Evolutionary conservation across 1,139 yeast genomes (phyloP).

Genomic region (Kurtzmaniella quercitrusa): DNA sequence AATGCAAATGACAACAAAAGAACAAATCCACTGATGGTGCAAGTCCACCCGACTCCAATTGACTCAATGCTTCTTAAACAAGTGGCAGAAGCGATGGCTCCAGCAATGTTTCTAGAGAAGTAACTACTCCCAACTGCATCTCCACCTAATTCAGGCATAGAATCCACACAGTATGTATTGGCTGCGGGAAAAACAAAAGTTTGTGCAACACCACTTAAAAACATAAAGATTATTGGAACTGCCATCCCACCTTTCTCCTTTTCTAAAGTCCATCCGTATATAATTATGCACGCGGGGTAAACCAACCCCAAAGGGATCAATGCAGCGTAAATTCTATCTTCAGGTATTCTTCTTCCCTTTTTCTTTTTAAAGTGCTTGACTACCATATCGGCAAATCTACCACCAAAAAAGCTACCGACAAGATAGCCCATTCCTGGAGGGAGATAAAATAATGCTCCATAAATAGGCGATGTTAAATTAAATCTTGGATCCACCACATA

Average conservation of each 20-base stretch:
- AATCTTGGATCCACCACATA: slow-evolving; percentile 52
- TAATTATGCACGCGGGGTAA: slow-evolving; percentile 35
- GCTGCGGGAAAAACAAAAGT: slow-evolving; percentile 46
- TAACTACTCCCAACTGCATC: slow-evolving; percentile 53
- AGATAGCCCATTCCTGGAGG: slow-evolving; percentile 52
- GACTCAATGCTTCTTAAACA: slow-evolving; percentile 37
- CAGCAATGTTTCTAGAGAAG: slow-evolving; percentile 43
- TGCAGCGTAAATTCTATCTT: slow-evolving; percentile 44
- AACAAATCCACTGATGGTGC: slow-evolving; percentile 35
- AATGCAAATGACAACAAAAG: slow-evolving; percentile 23
- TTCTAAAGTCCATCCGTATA: slow-evolving; percentile 52
- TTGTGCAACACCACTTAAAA: slow-evolving; percentile 45
- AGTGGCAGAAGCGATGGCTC: slow-evolving; percentile 47
- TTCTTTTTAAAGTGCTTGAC: slow-evolving; percentile 36
- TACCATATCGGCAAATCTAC: slow-evolving; percentile 42
- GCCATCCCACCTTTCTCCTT: slow-evolving; percentile 50
- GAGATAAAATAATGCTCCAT: slow-evolving; percentile 47
- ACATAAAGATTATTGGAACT: slow-evolving; percentile 46
- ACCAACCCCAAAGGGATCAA: slow-evolving; percentile 33
- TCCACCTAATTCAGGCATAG: slow-evolving; percentile 48
- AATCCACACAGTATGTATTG: slow-evolving; percentile 54
- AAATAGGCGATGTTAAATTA: slow-evolving; percentile 38
- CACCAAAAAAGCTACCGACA: slow-evolving; percentile 47
- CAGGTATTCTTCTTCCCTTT: slow-evolving; percentile 45
- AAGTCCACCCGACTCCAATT: slow-evolving; percentile 53